These are phyloP conservation scores for Besnoitia besnoiti DNA, from an alignment of 169 alveolate genomes.

Conservation along the genomic window DNA sequence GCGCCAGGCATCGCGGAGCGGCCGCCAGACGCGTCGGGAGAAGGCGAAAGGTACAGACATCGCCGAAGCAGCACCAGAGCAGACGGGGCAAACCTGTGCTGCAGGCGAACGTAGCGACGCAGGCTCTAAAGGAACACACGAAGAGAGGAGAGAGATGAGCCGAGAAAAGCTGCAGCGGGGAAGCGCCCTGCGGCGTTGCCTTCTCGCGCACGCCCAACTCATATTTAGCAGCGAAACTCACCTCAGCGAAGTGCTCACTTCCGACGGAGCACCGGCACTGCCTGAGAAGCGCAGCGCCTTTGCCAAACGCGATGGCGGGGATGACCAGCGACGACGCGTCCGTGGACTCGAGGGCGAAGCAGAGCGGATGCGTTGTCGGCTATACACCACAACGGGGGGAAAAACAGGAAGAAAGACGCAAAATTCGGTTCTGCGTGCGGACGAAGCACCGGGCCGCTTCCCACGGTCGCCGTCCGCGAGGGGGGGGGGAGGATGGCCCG, in stretches of 20 bases:
- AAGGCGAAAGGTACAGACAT: constrained; percentile 19
- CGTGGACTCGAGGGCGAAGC: neutral
- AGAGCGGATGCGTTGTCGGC: neutral
- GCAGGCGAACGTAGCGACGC: constrained; percentile 35
- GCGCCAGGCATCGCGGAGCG: too few relatives aligned
- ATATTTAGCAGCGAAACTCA: neutral
- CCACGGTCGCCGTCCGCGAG: too few relatives aligned
- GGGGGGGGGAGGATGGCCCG: neutral
- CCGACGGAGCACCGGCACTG: neutral
- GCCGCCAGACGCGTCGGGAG: too few relatives aligned
- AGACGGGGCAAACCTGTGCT: constrained; percentile 37
- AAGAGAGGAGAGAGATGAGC: neutral
- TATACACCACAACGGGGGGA: neutral
- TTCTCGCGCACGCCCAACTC: too few relatives aligned
- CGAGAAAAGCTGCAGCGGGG: too few relatives aligned
- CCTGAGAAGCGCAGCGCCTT: neutral
- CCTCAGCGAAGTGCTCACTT: neutral
- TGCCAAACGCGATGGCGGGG: constrained; percentile 4
- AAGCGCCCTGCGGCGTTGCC: too few relatives aligned
- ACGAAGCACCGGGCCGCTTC: too few relatives aligned
- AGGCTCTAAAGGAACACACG: constrained; percentile 11
- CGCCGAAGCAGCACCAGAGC: constrained; percentile 42
- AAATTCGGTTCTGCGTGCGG: too few relatives aligned
- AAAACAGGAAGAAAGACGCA: neutral
- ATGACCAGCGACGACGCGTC: neutral